phyloP scores from a whole-genome alignment of 345 rosid species.

The Gossypium thurberi region DNA sequence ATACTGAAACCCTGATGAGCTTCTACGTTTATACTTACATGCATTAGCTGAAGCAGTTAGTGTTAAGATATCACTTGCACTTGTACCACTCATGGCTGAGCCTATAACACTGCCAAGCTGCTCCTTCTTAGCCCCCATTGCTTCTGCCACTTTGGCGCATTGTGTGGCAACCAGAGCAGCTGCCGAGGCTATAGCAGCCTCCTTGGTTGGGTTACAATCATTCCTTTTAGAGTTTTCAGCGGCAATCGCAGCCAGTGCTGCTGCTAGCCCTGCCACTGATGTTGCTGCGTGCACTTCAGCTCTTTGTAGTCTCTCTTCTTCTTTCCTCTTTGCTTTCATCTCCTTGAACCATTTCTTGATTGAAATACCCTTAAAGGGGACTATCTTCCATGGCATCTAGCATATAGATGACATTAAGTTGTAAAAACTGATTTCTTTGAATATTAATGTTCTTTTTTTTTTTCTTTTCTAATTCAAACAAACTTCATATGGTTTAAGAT shows the following conservation, averaged over 20 bases:
- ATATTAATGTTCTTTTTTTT: not conserved
- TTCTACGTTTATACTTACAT: constrained; percentile 36
- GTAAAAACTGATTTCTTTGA: not conserved
- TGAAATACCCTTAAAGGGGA: constrained; percentile 38
- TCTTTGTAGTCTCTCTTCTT: constrained; percentile 64
- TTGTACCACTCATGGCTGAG: constrained; percentile 78
- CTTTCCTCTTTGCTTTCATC: constrained; percentile 65
- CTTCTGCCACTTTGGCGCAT: constrained; percentile 79
- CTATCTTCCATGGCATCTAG: constrained; percentile 68
- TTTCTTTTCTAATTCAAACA: not conserved
- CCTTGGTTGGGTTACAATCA: constrained; percentile 27
- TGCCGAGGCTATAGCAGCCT: constrained; percentile 76
- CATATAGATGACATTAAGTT: not conserved
- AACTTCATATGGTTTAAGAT: not conserved
- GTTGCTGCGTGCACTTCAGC: constrained; percentile 90
- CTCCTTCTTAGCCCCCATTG: constrained; percentile 79
- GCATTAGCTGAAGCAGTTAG: constrained; percentile 90
- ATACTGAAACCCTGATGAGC: no score
- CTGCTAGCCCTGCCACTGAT: constrained; percentile 81
- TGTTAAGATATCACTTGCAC: constrained; percentile 67
- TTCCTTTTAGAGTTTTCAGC: constrained; percentile 44
- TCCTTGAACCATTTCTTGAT: constrained; percentile 90
- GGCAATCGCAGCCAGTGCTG: constrained; percentile 75
- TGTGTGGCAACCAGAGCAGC: constrained; percentile 84
- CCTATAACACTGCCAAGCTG: constrained; percentile 55